Percentiles rank a stretch among this genome's conserved stretches.
phyloP scores from a whole-genome alignment of 352 stramenopile genomes.

The Thraustochytrium striatum region DNA sequence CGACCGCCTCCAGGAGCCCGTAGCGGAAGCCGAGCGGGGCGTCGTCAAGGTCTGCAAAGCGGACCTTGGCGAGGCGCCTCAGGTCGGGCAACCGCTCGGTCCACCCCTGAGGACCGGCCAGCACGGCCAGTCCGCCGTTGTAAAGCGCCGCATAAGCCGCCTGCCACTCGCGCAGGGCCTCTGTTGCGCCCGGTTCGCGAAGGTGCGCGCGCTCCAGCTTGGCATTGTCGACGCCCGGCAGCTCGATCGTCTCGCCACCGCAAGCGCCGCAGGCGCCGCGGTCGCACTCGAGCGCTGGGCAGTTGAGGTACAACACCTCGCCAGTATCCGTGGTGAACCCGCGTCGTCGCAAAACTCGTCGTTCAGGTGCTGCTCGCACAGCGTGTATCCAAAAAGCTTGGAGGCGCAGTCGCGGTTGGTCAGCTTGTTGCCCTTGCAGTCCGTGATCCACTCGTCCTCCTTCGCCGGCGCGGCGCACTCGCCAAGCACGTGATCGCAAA shows the following conservation, averaged over 20 bases:
- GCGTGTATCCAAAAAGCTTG: background rate
- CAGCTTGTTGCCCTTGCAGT: conserved; percentile 48
- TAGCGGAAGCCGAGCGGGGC: background rate
- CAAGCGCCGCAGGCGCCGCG: conserved; percentile 52
- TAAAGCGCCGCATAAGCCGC: background rate
- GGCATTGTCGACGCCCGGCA: conserved; percentile 14
- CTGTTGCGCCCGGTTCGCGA: background rate
- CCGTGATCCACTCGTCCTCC: conserved; percentile 5
- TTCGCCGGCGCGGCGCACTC: background rate
- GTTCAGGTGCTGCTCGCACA: conserved; percentile 45
- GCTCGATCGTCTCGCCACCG: background rate
- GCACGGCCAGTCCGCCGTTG: background rate
- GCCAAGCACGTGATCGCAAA: conserved; percentile 44
- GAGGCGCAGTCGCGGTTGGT: background rate
- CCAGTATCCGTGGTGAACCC: conserved; percentile 46
- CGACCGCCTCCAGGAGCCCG: background rate
- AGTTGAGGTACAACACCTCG: conserved; percentile 48
- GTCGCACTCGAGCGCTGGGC: conserved; percentile 47
- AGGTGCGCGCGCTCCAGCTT: background rate
- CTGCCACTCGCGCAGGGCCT: background rate
- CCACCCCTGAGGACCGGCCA: background rate
- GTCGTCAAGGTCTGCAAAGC: conserved; percentile 28
- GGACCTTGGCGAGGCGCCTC: background rate
- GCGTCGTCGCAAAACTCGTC: conserved; percentile 51
- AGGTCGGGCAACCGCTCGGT: background rate